Percentiles rank a stretch among this genome's conserved stretches.
phyloP scores from a whole-genome alignment of 2,329 filamentous ascomycete genomes.

The Penicillium sp. region DNA sequence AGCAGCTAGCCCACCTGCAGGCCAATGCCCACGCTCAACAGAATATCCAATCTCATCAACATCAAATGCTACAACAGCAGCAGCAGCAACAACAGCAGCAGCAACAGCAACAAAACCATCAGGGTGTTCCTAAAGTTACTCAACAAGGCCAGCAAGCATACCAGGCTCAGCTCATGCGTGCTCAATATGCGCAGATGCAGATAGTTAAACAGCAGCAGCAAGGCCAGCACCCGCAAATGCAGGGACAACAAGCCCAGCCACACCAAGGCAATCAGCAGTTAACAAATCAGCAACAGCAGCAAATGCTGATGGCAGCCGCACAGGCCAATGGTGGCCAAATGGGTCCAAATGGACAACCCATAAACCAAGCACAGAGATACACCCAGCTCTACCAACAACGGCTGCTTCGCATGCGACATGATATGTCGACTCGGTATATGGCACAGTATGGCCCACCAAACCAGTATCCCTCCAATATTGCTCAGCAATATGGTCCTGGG shows the following conservation, averaged over 20 bases:
- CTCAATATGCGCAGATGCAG: conserved; percentile 40
- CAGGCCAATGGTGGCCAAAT: conserved; percentile 40
- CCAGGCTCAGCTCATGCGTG: conserved; percentile 39
- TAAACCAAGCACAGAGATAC: conserved; percentile 34
- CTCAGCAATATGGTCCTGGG: conserved; percentile 37
- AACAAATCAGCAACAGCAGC: conserved; percentile 38
- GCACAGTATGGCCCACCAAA: conserved; percentile 39
- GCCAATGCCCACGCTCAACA: conserved; percentile 48
- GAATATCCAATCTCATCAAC: conserved; percentile 43
- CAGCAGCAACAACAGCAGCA: conserved; percentile 30
- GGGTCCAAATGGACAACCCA: conserved; percentile 31
- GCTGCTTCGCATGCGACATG: conserved; percentile 35
- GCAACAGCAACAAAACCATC: conserved; percentile 19
- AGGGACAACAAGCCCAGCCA: conserved; percentile 25
- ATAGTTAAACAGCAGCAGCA: conserved; percentile 31
- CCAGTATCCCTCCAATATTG: conserved; percentile 39
- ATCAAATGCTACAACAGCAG: conserved; percentile 38
- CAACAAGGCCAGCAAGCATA: conserved; percentile 36
- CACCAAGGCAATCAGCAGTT: conserved; percentile 36
- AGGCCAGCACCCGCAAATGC: conserved; percentile 28
- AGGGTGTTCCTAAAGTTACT: conserved; percentile 19
- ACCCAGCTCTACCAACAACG: conserved; percentile 38
- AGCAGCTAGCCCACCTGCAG: conserved; percentile 43
- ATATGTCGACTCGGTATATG: conserved; percentile 39
- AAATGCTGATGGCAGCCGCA: conserved; percentile 40